Conservation (phyloP, 257 asterid species). For the Phtheirospermum japonicum region DNA sequence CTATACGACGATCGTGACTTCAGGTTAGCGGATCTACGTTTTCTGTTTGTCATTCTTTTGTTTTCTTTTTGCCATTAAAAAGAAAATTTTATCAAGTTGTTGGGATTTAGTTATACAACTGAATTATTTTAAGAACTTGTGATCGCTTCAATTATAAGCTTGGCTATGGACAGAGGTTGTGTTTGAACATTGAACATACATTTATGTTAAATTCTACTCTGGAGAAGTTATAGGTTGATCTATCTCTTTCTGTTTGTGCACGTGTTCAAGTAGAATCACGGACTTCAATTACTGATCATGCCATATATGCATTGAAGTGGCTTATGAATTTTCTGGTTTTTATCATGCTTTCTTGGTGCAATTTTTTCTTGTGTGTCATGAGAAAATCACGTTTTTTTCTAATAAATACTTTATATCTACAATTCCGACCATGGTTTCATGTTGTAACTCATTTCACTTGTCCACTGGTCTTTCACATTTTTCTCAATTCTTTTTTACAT, state of each 20-base stretch:
- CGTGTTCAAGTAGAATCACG: background rate
- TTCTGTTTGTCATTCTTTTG: background rate
- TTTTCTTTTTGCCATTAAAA: background rate
- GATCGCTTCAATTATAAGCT: background rate
- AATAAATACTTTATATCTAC: background rate
- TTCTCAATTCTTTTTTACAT: constrained; percentile 12
- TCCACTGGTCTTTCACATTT: too few relatives aligned
- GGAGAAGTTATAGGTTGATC: background rate
- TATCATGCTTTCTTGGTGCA: constrained; percentile 4
- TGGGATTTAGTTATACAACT: background rate
- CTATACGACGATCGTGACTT: constrained; percentile 86
- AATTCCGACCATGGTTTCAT: background rate
- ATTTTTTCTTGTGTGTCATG: background rate
- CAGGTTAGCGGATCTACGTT: constrained; percentile 45
- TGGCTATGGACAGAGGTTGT: background rate
- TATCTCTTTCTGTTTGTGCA: background rate
- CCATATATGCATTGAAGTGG: constrained; percentile 1
- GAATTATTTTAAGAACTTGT: background rate
- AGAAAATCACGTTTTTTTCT: background rate
- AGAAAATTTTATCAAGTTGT: background rate
- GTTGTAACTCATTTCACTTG: background rate
- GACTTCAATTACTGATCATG: background rate
- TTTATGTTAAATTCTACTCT: background rate
- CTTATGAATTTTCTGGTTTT: constrained; percentile 9
- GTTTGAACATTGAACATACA: background rate